phyloP scores from a whole-genome alignment of 208 protist genomes.

The Trypanosoma rangeli region DNA sequence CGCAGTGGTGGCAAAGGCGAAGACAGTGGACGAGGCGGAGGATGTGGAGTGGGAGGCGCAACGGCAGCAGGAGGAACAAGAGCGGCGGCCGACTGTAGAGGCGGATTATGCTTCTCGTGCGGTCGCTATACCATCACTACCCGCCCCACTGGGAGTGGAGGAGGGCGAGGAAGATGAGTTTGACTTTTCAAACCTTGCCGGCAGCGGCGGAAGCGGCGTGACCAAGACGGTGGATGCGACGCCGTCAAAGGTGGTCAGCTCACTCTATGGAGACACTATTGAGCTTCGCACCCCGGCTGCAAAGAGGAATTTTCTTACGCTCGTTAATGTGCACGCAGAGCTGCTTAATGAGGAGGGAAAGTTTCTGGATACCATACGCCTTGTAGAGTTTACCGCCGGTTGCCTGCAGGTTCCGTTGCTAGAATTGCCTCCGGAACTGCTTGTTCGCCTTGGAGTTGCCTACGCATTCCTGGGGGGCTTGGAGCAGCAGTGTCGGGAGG shows the following conservation, averaged over 20 bases:
- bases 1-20: no score
- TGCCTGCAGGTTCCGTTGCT: conserved; percentile 64
- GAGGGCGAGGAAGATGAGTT: conserved; percentile 25
- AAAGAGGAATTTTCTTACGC: conserved; percentile 80
- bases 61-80: background rate
- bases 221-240: background rate
- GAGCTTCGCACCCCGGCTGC: conserved; percentile 39
- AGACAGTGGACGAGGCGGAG: no score
- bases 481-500: conserved; percentile 63
- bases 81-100: background rate
- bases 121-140: background rate
- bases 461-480: conserved; percentile 73
- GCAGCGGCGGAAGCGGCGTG: background rate
- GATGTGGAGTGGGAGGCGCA: background rate
- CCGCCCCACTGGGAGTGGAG: background rate
- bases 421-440: conserved; percentile 81
- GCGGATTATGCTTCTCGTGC: background rate
- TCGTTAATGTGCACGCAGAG: conserved; percentile 88
- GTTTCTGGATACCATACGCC: conserved; percentile 69
- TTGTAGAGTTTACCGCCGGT: conserved; percentile 69
- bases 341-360: conserved; percentile 83
- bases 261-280: conserved; percentile 57
- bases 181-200: conserved; percentile 26
- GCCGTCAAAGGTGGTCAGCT: conserved; percentile 21
- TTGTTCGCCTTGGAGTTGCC: conserved; percentile 78